Evolutionary conservation across 140 eudicot genomes (phyloP).

Genomic region (Oenanthe javanica): DNA sequence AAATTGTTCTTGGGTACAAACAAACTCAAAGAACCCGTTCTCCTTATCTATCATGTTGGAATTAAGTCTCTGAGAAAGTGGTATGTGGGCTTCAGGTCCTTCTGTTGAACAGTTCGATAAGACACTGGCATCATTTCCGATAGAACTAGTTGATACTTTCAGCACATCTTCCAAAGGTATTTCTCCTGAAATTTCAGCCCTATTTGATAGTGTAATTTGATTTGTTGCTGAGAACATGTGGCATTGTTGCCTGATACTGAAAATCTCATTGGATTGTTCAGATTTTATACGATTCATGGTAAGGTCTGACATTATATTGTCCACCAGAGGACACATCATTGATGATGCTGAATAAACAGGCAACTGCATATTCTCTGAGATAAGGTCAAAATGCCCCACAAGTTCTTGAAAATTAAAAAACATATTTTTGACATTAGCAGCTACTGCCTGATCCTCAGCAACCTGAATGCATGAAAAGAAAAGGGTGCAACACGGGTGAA

Average conservation of each 20-base stretch:
- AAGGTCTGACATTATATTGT: slow-evolving; percentile 22
- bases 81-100: slow-evolving; percentile 19
- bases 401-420: slow-evolving; percentile 31
- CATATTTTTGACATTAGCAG: slow-evolving; percentile 38
- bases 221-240: slow-evolving; percentile 16
- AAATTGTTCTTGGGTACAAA: slow-evolving; percentile 18
- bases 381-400: slow-evolving; percentile 16
- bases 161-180: neutral
- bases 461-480: slow-evolving; percentile 35
- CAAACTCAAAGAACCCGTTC: slow-evolving; percentile 7
- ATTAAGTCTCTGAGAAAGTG: slow-evolving; percentile 16
- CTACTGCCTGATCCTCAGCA: slow-evolving; percentile 50
- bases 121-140: slow-evolving; percentile 12
- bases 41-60: slow-evolving; percentile 13
- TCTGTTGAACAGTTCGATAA: slow-evolving; percentile 17
- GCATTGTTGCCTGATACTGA: slow-evolving; percentile 18
- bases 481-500: neutral
- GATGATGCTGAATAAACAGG: slow-evolving; percentile 23
- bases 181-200: slow-evolving; percentile 21
- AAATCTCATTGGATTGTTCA: slow-evolving; percentile 23
- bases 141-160: neutral
- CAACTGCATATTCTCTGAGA: slow-evolving; percentile 19
- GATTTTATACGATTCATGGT: slow-evolving; percentile 7
- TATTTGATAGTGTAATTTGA: slow-evolving; percentile 20
- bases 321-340: slow-evolving; percentile 20